Conservation (phyloP, 2,329 filamentous ascomycete species). For the Colletotrichum salicis region DNA sequence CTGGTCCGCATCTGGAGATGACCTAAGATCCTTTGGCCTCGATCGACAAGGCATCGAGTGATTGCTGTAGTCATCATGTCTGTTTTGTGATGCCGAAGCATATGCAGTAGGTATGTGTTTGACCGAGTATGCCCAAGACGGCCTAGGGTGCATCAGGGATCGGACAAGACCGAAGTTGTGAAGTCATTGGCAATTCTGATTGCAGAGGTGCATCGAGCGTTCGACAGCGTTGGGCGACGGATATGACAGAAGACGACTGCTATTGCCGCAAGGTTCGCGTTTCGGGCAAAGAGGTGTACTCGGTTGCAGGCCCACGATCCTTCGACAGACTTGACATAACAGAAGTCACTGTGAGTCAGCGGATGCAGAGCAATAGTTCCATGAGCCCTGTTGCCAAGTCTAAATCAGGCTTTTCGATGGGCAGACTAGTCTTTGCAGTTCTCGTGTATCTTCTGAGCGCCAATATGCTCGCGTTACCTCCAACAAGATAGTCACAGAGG, state of each 20-base stretch:
- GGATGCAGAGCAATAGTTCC: slow-evolving; percentile 7
- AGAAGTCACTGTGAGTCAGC: slow-evolving; percentile 27
- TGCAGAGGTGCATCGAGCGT: background rate
- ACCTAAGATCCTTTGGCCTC: slow-evolving; percentile 18
- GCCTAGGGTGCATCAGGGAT: background rate
- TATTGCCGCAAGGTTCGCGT: slow-evolving; percentile 2
- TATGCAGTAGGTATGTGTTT: background rate
- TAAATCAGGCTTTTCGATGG: slow-evolving; percentile 15
- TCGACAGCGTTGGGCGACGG: background rate
- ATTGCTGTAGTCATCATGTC: slow-evolving; percentile 19
- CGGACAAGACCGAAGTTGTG: slow-evolving; percentile 27
- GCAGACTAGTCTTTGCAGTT: slow-evolving; percentile 5
- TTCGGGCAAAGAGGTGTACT: slow-evolving; percentile 17
- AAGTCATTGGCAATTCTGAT: slow-evolving; percentile 6
- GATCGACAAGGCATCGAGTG: slow-evolving; percentile 6
- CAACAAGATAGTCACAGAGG: background rate
- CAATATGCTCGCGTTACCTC: background rate
- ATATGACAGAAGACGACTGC: background rate
- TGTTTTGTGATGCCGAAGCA: slow-evolving; percentile 5
- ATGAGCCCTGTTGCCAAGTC: slow-evolving; percentile 10
- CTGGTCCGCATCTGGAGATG: slow-evolving; percentile 15
- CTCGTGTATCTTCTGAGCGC: background rate
- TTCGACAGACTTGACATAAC: background rate
- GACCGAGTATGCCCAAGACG: background rate
- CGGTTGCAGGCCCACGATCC: slow-evolving; percentile 8